A percentile compares a stretch with the other conserved stretches of the same genome.
Evolutionary conservation across 176 grass and related monocot species (phyloP).

Genomic region (Rhynchospora breviuscula): DNA sequence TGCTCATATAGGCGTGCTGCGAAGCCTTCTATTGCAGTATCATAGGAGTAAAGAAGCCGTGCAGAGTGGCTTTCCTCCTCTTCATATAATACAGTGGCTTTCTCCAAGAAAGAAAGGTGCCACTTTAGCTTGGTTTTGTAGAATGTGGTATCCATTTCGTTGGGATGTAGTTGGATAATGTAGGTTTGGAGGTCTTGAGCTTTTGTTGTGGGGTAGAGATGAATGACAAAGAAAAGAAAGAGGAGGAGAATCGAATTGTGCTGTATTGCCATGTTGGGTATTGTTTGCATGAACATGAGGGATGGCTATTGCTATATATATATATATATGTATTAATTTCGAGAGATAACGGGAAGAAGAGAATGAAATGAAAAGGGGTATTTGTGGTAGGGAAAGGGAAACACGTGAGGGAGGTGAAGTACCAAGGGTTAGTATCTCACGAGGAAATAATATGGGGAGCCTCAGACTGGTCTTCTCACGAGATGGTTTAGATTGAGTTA

Average conservation of each 20-base stretch:
- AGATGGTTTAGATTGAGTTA: conserved; percentile 7
- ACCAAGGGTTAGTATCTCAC: conserved; percentile 4
- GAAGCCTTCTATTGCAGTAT: conserved; percentile 77
- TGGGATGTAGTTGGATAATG: conserved; percentile 70
- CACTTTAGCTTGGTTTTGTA: conserved; percentile 26
- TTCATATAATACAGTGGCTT: conserved; percentile 28
- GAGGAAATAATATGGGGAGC: conserved; percentile 7
- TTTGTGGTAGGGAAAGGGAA: background rate
- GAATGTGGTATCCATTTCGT: background rate
- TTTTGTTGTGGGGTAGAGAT: background rate
- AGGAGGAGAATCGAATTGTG: background rate
- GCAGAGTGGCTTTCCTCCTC: conserved; percentile 30
- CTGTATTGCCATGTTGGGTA: background rate
- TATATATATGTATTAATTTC: background rate
- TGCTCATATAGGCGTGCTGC: conserved; percentile 46
- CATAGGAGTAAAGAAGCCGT: conserved; percentile 79
- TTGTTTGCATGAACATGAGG: background rate
- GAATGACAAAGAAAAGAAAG: background rate
- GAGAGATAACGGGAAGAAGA: background rate
- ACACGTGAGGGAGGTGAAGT: background rate
- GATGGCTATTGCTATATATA: background rate
- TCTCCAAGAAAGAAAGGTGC: conserved; percentile 65
- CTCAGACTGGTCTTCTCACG: conserved; percentile 5
- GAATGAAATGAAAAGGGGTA: background rate
- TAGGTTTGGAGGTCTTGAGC: conserved; percentile 40